A percentile compares a stretch with the other conserved stretches of the same genome.
These are phyloP conservation scores for Penicillium flavigenum DNA, from an alignment of 495 filamentous ascomycete genomes.

Conservation along the genomic window DNA sequence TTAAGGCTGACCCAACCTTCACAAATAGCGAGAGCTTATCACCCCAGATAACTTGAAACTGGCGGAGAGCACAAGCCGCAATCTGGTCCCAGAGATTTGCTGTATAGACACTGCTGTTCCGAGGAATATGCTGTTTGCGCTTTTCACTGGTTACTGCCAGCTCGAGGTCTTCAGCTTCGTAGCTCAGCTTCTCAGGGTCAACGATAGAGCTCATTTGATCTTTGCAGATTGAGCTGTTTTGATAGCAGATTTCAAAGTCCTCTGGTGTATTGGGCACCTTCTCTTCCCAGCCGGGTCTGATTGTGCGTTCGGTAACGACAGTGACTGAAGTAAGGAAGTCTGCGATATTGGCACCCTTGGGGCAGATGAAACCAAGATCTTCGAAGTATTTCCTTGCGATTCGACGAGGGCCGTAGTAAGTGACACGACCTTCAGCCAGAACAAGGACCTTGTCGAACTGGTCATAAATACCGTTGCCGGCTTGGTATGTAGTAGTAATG, in stretches of 20 bases:
- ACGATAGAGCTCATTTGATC: slow-evolving; percentile 65
- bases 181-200: slow-evolving; percentile 41
- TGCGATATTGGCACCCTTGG: slow-evolving; percentile 66
- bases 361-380: slow-evolving; percentile 69
- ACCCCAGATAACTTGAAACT: slow-evolving; percentile 41
- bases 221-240: slow-evolving; percentile 62
- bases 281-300: slow-evolving; percentile 63
- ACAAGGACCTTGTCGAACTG: slow-evolving; percentile 76
- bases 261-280: slow-evolving; percentile 69
- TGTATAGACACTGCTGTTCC: slow-evolving; percentile 49
- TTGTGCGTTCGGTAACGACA: slow-evolving; percentile 62
- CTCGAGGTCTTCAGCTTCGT: slow-evolving; percentile 44
- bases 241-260: slow-evolving; percentile 72
- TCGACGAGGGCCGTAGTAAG: slow-evolving; percentile 67
- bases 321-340: slow-evolving; percentile 83
- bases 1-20: slow-evolving; percentile 29
- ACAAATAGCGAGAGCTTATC: slow-evolving; percentile 40
- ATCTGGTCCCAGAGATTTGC: slow-evolving; percentile 58
- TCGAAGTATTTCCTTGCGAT: slow-evolving; percentile 67
- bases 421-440: slow-evolving; percentile 76
- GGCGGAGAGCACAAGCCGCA: slow-evolving; percentile 50
- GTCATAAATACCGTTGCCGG: slow-evolving; percentile 73
- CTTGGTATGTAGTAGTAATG: slow-evolving; percentile 79
- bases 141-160: slow-evolving; percentile 49
- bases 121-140: slow-evolving; percentile 51